A percentile compares a stretch with the other conserved stretches of the same genome.
These are phyloP conservation scores for Mycena latifolia DNA, from an alignment of 768 basidiomycete genomes.

Conservation along the genomic window DNA sequence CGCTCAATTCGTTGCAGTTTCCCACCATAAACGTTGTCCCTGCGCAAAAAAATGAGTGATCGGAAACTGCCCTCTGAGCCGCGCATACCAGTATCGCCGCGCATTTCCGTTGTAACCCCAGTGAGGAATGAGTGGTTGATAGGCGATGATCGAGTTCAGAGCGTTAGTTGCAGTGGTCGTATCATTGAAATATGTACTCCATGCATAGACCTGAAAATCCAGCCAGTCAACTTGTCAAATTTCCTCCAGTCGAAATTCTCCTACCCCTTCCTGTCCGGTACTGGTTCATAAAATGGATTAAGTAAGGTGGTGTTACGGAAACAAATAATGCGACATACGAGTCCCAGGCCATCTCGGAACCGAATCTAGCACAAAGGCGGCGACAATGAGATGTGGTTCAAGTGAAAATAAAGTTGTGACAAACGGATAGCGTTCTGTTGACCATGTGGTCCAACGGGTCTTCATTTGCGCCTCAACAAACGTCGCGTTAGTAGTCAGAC, in stretches of 20 bases:
- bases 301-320: too few relatives aligned
- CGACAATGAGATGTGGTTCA: not conserved
- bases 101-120: slow-evolving; percentile 75
- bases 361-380: slow-evolving; percentile 55
- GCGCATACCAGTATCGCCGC: slow-evolving; percentile 63
- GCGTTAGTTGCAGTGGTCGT: slow-evolving; percentile 62
- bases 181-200: slow-evolving; percentile 68
- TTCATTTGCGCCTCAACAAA: slow-evolving; percentile 61
- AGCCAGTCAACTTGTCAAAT: not conserved
- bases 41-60: slow-evolving; percentile 35
- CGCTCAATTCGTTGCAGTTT: slow-evolving; percentile 67
- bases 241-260: not conserved
- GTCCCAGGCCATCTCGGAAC: slow-evolving; percentile 72
- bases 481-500: slow-evolving; percentile 60
- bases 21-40: slow-evolving; percentile 70
- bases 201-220: slow-evolving; percentile 50
- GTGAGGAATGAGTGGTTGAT: slow-evolving; percentile 68
- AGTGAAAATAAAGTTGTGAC: slow-evolving; percentile 33
- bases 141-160: slow-evolving; percentile 68
- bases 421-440: slow-evolving; percentile 64
- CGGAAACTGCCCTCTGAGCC: not conserved
- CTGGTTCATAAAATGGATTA: not conserved
- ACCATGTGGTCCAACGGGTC: slow-evolving; percentile 58
- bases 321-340: slow-evolving; percentile 35
- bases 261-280: slow-evolving; percentile 68